Evolutionary conservation across 1,139 yeast genomes (phyloP).

Genomic region (Yamadazyma mexicana): DNA sequence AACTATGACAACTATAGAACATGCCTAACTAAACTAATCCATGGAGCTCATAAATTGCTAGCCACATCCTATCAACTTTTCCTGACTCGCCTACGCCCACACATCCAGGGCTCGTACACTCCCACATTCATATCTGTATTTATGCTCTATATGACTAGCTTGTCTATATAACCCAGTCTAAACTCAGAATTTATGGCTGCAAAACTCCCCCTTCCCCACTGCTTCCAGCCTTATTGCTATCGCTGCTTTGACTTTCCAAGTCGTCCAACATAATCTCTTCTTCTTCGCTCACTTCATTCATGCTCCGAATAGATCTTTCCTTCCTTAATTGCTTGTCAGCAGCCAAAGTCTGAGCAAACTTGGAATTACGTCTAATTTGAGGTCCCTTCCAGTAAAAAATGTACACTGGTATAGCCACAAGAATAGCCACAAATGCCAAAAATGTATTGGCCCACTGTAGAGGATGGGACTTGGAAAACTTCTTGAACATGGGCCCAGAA

Average conservation of each 20-base stretch:
- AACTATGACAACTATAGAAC: too few relatives aligned
- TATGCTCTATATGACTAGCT: too few relatives aligned
- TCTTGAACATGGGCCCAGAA: constrained; percentile 32
- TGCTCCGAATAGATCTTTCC: constrained; percentile 12
- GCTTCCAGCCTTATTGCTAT: too few relatives aligned
- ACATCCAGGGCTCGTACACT: too few relatives aligned
- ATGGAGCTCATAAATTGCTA: too few relatives aligned
- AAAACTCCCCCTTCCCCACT: too few relatives aligned
- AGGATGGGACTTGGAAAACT: constrained; percentile 26
- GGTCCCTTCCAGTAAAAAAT: constrained; percentile 33
- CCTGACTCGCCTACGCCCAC: too few relatives aligned
- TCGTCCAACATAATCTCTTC: constrained; percentile 15
- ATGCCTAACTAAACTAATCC: too few relatives aligned
- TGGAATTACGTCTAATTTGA: constrained; percentile 22
- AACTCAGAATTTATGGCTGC: too few relatives aligned
- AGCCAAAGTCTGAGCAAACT: constrained; percentile 31
- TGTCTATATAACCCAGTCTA: too few relatives aligned
- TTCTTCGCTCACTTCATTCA: constrained; percentile 11
- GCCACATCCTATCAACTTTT: too few relatives aligned
- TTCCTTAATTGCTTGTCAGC: constrained; percentile 22
- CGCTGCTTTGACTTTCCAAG: neutral
- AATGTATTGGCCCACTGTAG: constrained; percentile 37
- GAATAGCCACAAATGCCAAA: constrained; percentile 30
- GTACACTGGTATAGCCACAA: constrained; percentile 29
- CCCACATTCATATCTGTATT: too few relatives aligned